These are phyloP conservation scores for Exophiala calicioides DNA, from an alignment of 2,329 filamentous ascomycete genomes.

Conservation along the genomic window DNA sequence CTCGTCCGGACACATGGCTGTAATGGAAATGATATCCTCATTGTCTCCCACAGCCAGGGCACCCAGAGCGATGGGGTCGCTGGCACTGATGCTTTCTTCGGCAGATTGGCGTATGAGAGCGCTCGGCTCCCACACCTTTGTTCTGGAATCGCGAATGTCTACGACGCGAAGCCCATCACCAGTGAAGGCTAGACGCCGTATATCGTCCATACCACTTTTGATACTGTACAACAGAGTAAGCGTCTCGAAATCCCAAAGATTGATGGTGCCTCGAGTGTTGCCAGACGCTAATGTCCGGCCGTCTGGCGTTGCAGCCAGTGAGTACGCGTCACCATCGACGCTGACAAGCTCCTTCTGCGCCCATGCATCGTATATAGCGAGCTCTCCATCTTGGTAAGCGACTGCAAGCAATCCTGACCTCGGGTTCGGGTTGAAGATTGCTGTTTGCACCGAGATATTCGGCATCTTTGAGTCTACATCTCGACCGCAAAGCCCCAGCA, in stretches of 20 bases:
- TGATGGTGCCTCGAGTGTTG: conserved; percentile 1
- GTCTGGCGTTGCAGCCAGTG: conserved; percentile 1
- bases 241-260: conserved; percentile 6
- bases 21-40: conserved; percentile 2
- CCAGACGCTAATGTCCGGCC: conserved; percentile 5
- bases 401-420: background rate
- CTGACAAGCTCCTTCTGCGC: background rate
- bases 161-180: conserved; percentile 5
- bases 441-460: conserved; percentile 2
- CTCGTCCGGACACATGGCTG: conserved; percentile 4
- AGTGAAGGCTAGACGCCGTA: conserved; percentile 1
- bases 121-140: conserved; percentile 5
- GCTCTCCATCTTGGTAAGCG: conserved; percentile 7
- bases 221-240: conserved; percentile 1
- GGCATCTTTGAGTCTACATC: background rate
- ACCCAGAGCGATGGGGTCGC: background rate
- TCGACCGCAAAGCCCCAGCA: background rate
- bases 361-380: conserved; percentile 1
- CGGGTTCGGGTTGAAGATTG: conserved; percentile 1
- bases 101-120: background rate
- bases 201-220: conserved; percentile 1
- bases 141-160: conserved; percentile 3
- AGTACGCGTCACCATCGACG: conserved; percentile 1
- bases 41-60: background rate
- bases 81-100: background rate